Conservation (phyloP, 768 basidiomycete genomes). For the Saitozyma sp. region DNA sequence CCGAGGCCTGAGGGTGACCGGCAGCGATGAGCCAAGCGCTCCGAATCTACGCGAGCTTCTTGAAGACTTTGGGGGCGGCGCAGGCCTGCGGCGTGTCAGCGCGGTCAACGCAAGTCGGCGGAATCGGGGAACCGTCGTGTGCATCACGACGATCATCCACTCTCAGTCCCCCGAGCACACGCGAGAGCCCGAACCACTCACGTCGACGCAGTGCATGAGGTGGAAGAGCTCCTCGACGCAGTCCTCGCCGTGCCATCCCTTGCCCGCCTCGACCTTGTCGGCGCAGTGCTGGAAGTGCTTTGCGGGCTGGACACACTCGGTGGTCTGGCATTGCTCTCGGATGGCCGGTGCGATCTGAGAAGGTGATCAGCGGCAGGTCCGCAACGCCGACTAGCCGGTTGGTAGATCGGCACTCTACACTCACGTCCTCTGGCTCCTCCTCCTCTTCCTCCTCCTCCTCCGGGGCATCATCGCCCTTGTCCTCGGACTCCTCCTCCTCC, state of each 20-base stretch:
- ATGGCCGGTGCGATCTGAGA: conserved; percentile 68
- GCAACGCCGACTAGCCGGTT: too few relatives aligned
- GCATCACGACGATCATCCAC: background rate
- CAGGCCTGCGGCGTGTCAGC: conserved; percentile 52
- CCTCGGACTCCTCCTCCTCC: conserved; percentile 45
- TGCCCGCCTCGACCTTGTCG: conserved; percentile 76
- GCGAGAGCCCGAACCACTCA: conserved; percentile 53
- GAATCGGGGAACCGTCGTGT: background rate
- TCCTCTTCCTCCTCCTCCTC: conserved; percentile 59
- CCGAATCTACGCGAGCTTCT: conserved; percentile 60
- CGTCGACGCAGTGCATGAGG: conserved; percentile 94
- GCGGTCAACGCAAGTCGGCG: conserved; percentile 4
- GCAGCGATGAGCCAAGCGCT: background rate
- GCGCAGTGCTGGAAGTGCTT: conserved; percentile 89
- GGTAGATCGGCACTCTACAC: conserved; percentile 45
- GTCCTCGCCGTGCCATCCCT: conserved; percentile 87
- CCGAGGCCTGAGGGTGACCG: too few relatives aligned
- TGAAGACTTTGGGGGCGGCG: conserved; percentile 77
- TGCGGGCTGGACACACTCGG: conserved; percentile 67
- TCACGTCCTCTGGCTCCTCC: conserved; percentile 78
- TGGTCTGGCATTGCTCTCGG: conserved; percentile 71
- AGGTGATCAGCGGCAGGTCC: background rate
- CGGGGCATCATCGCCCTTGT: conserved; percentile 51
- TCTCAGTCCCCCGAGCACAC: background rate
- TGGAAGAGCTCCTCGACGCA: conserved; percentile 63